Evolutionary conservation across 768 basidiomycete genomes (phyloP).

Genomic region (Tulasnella sp.): DNA sequence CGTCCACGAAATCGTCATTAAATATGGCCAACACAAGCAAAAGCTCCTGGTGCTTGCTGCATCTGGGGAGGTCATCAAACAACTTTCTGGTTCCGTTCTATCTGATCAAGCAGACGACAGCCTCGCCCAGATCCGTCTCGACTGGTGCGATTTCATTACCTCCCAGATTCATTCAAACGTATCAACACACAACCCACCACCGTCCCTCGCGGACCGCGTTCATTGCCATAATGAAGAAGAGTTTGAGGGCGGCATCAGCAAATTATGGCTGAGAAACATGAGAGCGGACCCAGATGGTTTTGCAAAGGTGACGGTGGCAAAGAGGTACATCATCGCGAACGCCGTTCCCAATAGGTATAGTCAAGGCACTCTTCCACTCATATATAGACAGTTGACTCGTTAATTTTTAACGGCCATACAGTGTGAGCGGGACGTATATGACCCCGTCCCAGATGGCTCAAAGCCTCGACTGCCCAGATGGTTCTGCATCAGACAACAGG

Average conservation of each 20-base stretch:
- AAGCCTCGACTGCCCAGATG: constrained; percentile 45
- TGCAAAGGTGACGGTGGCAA: constrained; percentile 40
- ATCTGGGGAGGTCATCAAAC: constrained; percentile 64
- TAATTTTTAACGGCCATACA: constrained; percentile 22
- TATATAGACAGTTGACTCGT: no score
- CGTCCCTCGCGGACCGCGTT: constrained; percentile 33
- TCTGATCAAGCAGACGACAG: not conserved
- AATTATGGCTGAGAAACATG: constrained; percentile 42
- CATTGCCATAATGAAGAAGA: constrained; percentile 65
- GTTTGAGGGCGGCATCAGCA: constrained; percentile 55
- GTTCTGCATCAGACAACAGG: not conserved
- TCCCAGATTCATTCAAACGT: constrained; percentile 15
- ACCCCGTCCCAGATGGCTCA: constrained; percentile 59
- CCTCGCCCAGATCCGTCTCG: constrained; percentile 32
- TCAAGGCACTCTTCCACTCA: constrained; percentile 16
- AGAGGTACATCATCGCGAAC: constrained; percentile 55
- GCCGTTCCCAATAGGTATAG: constrained; percentile 59
- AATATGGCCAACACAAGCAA: not conserved
- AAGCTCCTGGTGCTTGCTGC: constrained; percentile 39
- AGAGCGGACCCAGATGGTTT: constrained; percentile 19
- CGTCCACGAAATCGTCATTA: constrained; percentile 45
- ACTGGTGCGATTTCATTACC: constrained; percentile 55
- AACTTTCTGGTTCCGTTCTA: not conserved
- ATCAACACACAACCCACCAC: constrained; percentile 16
- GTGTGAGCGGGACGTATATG: constrained; percentile 61